phyloP scores from a whole-genome alignment of 148 eudicot genomes.

The Euryodendron excelsum region DNA sequence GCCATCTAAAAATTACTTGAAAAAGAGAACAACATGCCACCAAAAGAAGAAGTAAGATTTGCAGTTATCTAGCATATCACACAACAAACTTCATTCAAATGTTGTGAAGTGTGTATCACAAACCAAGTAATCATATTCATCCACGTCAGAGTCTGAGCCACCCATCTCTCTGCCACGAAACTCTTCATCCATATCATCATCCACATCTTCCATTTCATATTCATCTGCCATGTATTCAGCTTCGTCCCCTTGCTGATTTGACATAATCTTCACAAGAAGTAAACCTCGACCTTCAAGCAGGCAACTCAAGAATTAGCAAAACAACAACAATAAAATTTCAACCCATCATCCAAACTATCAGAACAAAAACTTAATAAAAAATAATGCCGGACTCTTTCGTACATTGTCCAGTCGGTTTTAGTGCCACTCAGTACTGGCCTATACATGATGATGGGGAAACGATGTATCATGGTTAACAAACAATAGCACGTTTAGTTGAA shows the following conservation, averaged over 20 bases:
- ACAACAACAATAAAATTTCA: background rate
- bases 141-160: conserved; percentile 72
- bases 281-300: conserved; percentile 8
- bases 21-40: background rate
- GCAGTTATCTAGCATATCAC: background rate
- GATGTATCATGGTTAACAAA: background rate
- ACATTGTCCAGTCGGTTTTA: background rate
- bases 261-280: conserved; percentile 41
- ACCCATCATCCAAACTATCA: background rate
- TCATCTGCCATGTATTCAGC: conserved; percentile 70
- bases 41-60: background rate
- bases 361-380: background rate
- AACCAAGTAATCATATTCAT: conserved; percentile 59
- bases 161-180: conserved; percentile 46
- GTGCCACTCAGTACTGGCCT: background rate
- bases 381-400: background rate
- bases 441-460: background rate
- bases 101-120: conserved; percentile 14
- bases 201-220: conserved; percentile 72
- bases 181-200: conserved; percentile 71
- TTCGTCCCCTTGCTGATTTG: conserved; percentile 51
- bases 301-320: background rate
- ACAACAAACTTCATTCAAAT: background rate
- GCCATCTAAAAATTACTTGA: background rate
- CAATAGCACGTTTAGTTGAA: background rate